These are phyloP conservation scores for Ogataea hybrid DNA, from an alignment of 1,139 yeast species.

Conservation along the genomic window DNA sequence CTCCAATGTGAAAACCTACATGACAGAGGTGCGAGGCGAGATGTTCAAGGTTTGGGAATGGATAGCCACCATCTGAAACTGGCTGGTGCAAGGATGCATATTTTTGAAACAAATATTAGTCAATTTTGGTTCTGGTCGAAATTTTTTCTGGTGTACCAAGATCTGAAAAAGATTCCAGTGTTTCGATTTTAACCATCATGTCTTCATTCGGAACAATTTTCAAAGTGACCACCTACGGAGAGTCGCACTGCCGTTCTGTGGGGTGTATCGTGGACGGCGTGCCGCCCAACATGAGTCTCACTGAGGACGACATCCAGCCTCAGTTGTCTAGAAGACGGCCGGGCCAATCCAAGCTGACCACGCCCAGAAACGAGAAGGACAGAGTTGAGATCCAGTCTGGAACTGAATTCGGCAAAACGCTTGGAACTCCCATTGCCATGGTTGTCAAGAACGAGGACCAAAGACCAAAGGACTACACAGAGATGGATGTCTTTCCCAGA, in stretches of 20 bases:
- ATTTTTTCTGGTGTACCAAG: slow-evolving; percentile 9
- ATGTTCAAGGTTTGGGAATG: slow-evolving; percentile 90
- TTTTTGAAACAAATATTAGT: slow-evolving; percentile 3
- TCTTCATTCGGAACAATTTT: slow-evolving; percentile 63
- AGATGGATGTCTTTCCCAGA: slow-evolving; percentile 92
- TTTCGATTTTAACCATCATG: slow-evolving; percentile 36
- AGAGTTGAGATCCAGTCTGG: slow-evolving; percentile 92
- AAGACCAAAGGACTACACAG: slow-evolving; percentile 93
- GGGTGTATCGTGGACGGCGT: slow-evolving; percentile 99
- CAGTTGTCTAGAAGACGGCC: slow-evolving; percentile 97
- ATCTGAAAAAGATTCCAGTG: slow-evolving; percentile 4
- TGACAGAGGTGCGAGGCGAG: slow-evolving; percentile 79
- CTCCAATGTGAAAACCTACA: slow-evolving; percentile 56
- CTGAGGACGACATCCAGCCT: slow-evolving; percentile 90
- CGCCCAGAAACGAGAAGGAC: slow-evolving; percentile 96
- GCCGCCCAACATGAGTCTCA: slow-evolving; percentile 87
- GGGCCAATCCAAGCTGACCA: slow-evolving; percentile 87
- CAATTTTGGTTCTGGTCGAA: slow-evolving; percentile 5
- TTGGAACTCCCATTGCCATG: slow-evolving; percentile 97
- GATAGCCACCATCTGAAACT: slow-evolving; percentile 47
- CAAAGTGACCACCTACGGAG: slow-evolving; percentile 93
- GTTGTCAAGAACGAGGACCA: slow-evolving; percentile 91
- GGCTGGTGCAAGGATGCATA: slow-evolving; percentile 1
- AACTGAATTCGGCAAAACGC: slow-evolving; percentile 83
- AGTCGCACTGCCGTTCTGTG: slow-evolving; percentile 96